Evolutionary conservation across 2,329 filamentous ascomycete genomes (phyloP).

Genomic region (Cercospora zeina): DNA sequence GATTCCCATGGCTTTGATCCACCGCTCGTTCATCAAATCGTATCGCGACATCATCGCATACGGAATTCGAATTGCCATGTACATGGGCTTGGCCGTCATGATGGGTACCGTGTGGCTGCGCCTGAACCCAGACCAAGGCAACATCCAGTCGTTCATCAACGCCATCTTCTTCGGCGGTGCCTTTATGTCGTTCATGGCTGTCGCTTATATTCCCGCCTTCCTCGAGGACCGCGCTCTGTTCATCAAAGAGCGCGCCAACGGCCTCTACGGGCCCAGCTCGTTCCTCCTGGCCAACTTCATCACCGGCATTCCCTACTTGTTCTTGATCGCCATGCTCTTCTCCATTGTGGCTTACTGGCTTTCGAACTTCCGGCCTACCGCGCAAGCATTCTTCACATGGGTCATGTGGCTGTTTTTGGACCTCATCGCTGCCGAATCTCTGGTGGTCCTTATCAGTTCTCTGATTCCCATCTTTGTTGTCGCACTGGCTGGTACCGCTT

Average conservation of each 20-base stretch:
- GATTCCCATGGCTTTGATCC: slow-evolving; percentile 66
- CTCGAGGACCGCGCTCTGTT: slow-evolving; percentile 73
- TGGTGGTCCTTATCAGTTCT: slow-evolving; percentile 72
- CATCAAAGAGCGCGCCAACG: slow-evolving; percentile 75
- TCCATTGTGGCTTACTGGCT: slow-evolving; percentile 77
- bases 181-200: slow-evolving; percentile 54
- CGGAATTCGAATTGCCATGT: slow-evolving; percentile 80
- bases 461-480: slow-evolving; percentile 77
- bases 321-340: slow-evolving; percentile 73
- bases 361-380: slow-evolving; percentile 67
- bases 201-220: slow-evolving; percentile 79
- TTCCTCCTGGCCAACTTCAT: slow-evolving; percentile 77
- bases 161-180: slow-evolving; percentile 61
- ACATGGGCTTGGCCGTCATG: slow-evolving; percentile 75
- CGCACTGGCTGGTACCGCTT: slow-evolving; percentile 73
- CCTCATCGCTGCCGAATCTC: slow-evolving; percentile 74
- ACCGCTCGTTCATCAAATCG: slow-evolving; percentile 78
- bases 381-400: slow-evolving; percentile 70
- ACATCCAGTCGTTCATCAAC: slow-evolving; percentile 80
- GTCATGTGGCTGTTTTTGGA: slow-evolving; percentile 84
- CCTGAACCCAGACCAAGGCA: slow-evolving; percentile 64
- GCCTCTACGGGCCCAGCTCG: slow-evolving; percentile 69
- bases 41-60: slow-evolving; percentile 84
- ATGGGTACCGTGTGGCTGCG: slow-evolving; percentile 88
- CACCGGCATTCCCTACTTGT: slow-evolving; percentile 76